phyloP scores from a whole-genome alignment of 1,284 basidiomycete genomes.

The Apiotrichum domesticum region DNA sequence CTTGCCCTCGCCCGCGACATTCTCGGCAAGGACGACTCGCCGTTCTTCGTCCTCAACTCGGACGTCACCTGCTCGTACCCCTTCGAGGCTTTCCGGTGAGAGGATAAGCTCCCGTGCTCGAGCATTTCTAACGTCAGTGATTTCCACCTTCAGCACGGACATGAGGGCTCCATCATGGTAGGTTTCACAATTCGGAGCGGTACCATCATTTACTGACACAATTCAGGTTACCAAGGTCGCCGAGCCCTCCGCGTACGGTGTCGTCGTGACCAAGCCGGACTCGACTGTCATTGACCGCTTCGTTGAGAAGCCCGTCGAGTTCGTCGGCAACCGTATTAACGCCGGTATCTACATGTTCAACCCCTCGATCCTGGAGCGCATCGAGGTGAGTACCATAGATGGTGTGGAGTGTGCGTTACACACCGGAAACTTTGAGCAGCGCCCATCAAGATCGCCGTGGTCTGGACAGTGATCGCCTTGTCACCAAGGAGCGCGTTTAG shows the following conservation, averaged over 20 bases:
- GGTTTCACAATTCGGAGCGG: background rate
- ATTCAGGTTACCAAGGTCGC: slow-evolving; percentile 51
- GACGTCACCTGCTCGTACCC: slow-evolving; percentile 54
- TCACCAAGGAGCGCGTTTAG: too few species aligned
- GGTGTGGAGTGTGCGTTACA: too few species aligned
- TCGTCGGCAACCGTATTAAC: slow-evolving; percentile 55
- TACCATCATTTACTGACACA: slow-evolving; percentile 36
- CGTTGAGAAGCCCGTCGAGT: slow-evolving; percentile 54
- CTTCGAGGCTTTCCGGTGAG: slow-evolving; percentile 50
- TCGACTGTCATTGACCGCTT: slow-evolving; percentile 53
- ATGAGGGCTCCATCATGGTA: slow-evolving; percentile 53
- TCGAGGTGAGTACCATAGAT: slow-evolving; percentile 43
- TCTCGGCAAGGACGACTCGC: slow-evolving; percentile 53
- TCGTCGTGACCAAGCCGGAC: slow-evolving; percentile 51
- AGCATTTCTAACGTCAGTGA: slow-evolving; percentile 33
- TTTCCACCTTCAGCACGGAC: slow-evolving; percentile 53
- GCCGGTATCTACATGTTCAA: slow-evolving; percentile 56
- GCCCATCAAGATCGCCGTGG: too few species aligned
- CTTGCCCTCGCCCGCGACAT: slow-evolving; percentile 52
- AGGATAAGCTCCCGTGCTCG: slow-evolving; percentile 46
- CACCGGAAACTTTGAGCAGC: too few species aligned
- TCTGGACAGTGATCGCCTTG: too few species aligned
- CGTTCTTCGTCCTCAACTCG: slow-evolving; percentile 55
- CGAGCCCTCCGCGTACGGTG: slow-evolving; percentile 54
- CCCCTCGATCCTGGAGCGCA: slow-evolving; percentile 51